Conservation (phyloP, 192 early-diverging fungal genomes). For the Rhizophagus prolifer region DNA sequence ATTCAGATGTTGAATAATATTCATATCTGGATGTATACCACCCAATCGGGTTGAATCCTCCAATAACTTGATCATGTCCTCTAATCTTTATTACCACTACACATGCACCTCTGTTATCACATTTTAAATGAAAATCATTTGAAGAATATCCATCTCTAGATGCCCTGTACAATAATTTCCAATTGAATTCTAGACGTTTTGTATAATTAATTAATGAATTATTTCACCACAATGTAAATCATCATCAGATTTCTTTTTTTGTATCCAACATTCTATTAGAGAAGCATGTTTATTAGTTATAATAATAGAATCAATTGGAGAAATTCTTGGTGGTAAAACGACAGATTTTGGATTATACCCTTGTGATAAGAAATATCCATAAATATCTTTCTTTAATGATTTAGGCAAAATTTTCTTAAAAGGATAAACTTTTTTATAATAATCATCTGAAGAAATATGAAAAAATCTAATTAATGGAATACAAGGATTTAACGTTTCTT, state of each 20-base stretch:
- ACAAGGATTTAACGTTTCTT: background rate
- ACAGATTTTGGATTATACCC: too few relatives aligned
- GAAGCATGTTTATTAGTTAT: conserved; percentile 6
- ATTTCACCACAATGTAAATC: too few relatives aligned
- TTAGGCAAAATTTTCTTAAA: conserved; percentile 10
- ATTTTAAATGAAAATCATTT: conserved; percentile 1
- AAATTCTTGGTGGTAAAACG: background rate
- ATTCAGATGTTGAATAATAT: background rate
- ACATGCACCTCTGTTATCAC: conserved; percentile 8
- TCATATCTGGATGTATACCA: background rate
- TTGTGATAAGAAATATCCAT: background rate
- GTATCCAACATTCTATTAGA: conserved; percentile 4
- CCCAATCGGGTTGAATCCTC: background rate
- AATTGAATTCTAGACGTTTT: background rate
- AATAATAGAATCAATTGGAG: conserved; percentile 8
- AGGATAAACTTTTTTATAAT: conserved; percentile 7
- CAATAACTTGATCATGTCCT: background rate
- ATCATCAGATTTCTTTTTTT: background rate
- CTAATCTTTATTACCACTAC: conserved; percentile 6
- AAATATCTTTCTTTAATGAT: background rate
- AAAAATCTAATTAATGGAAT: conserved; percentile 16
- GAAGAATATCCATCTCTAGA: background rate
- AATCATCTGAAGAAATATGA: conserved; percentile 9
- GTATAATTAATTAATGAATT: background rate
- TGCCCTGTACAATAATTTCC: conserved; percentile 3